Conservation (phyloP, 768 basidiomycete species). For the Boletus edulis region DNA sequence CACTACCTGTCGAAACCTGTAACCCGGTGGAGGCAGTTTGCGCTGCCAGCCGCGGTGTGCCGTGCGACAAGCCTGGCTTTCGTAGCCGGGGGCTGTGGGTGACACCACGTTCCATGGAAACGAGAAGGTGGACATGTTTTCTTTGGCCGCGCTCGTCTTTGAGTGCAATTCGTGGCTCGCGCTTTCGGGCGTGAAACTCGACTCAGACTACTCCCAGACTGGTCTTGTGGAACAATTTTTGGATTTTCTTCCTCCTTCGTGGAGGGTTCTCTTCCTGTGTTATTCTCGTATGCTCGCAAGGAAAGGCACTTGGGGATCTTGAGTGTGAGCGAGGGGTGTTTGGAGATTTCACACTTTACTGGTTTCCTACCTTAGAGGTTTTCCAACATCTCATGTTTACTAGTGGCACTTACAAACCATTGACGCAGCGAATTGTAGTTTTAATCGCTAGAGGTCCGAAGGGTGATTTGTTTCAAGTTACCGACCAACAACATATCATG, state of each 20-base stretch:
- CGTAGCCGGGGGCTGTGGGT: not conserved
- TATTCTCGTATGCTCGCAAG: not conserved
- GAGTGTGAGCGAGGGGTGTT: too few relatives aligned
- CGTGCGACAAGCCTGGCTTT: constrained; percentile 1
- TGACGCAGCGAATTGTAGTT: too few relatives aligned
- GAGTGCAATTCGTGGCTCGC: constrained; percentile 25
- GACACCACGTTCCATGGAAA: constrained; percentile 9
- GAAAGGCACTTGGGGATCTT: not conserved
- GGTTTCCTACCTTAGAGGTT: too few relatives aligned
- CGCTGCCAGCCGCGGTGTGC: not conserved
- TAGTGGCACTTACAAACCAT: too few relatives aligned
- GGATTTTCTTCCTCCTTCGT: constrained; percentile 13
- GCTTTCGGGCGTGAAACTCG: constrained; percentile 20
- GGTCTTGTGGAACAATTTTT: constrained; percentile 18
- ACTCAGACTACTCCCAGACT: constrained; percentile 27
- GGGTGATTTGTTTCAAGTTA: too few relatives aligned
- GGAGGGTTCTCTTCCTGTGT: constrained; percentile 4
- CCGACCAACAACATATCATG: too few relatives aligned
- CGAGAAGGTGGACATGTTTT: constrained; percentile 10
- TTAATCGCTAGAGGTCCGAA: too few relatives aligned
- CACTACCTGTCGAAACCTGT: too few relatives aligned
- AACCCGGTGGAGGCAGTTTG: not conserved
- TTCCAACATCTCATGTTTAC: too few relatives aligned
- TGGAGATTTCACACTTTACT: too few relatives aligned
- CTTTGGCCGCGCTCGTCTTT: constrained; percentile 10